These are phyloP conservation scores for Domatiomyces globalis DNA, from an alignment of 2,329 filamentous ascomycete genomes.

Conservation along the genomic window DNA sequence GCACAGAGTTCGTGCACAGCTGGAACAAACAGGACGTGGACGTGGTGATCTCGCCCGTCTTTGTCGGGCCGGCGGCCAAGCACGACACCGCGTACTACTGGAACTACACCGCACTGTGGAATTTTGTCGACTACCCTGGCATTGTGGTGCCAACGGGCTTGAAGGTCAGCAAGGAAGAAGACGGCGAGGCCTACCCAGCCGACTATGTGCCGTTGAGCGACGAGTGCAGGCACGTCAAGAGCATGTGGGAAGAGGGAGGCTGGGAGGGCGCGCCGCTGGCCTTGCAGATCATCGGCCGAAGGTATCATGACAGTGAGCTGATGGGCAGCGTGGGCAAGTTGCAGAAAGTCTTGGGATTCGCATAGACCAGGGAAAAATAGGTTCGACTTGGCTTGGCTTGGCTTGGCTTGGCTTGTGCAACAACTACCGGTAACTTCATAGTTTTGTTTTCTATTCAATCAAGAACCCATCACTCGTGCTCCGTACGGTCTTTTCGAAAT, in stretches of 20 bases:
- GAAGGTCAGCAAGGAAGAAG: conserved; percentile 22
- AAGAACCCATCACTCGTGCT: conserved; percentile 31
- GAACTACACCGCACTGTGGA: conserved; percentile 55
- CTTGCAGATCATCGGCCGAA: conserved; percentile 40
- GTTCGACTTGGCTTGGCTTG: too few species aligned
- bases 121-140: conserved; percentile 53
- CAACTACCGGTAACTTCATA: not conserved
- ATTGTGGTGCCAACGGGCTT: conserved; percentile 43
- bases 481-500: conserved; percentile 33
- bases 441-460: conserved; percentile 26
- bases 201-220: conserved; percentile 13
- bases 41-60: conserved; percentile 1
- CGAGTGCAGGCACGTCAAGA: conserved; percentile 34
- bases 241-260: conserved; percentile 30
- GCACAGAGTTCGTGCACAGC: conserved; percentile 29
- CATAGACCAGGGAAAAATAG: too few species aligned
- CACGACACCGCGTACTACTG: conserved; percentile 39
- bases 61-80: conserved; percentile 1
- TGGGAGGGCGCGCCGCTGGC: conserved; percentile 39
- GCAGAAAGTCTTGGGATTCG: conserved; percentile 5
- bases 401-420: too few species aligned
- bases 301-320: conserved; percentile 41
- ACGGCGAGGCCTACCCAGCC: conserved; percentile 23
- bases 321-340: conserved; percentile 10
- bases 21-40: conserved; percentile 26